Evolutionary conservation across 2,329 filamentous ascomycete species (phyloP).

Genomic region (Aureobasidium leucospermi): DNA sequence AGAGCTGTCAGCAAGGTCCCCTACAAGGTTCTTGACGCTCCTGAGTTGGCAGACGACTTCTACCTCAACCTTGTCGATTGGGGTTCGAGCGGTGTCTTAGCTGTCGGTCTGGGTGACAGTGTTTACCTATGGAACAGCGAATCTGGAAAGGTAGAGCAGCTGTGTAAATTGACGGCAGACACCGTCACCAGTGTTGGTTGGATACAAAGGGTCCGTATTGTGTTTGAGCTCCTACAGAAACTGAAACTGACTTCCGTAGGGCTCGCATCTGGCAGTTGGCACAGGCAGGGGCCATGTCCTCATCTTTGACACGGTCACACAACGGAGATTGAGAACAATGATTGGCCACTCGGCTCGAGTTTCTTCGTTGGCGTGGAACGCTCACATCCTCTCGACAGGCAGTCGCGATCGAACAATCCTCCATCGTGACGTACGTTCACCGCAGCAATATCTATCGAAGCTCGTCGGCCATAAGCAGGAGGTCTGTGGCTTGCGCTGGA

Average conservation of each 20-base stretch:
- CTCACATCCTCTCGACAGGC: slow-evolving; percentile 91
- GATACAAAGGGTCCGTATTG: slow-evolving; percentile 68
- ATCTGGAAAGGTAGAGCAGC: slow-evolving; percentile 81
- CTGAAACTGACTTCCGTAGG: slow-evolving; percentile 35
- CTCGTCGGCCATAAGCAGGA: slow-evolving; percentile 95
- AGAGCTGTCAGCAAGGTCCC: slow-evolving; percentile 91
- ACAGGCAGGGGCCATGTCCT: slow-evolving; percentile 92
- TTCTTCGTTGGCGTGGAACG: slow-evolving; percentile 93
- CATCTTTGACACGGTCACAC: slow-evolving; percentile 92
- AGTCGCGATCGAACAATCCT: slow-evolving; percentile 90
- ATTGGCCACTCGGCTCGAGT: slow-evolving; percentile 91
- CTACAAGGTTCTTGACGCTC: slow-evolving; percentile 94
- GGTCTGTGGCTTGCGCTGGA: slow-evolving; percentile 95
- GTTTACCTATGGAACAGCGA: slow-evolving; percentile 99
- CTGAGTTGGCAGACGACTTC: slow-evolving; percentile 93
- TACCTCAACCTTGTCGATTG: slow-evolving; percentile 97
- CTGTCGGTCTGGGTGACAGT: slow-evolving; percentile 83
- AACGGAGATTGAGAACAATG: slow-evolving; percentile 85
- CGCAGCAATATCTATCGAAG: slow-evolving; percentile 81
- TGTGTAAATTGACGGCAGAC: slow-evolving; percentile 88
- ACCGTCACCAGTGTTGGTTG: slow-evolving; percentile 94
- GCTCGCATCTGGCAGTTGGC: slow-evolving; percentile 90
- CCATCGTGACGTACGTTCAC: slow-evolving; percentile 87
- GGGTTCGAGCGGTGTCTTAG: slow-evolving; percentile 90
- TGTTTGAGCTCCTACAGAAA: background rate